Base-by-base conservation (phyloP, 495 filamentous ascomycete species). In the Neurospora sp. region DNA sequence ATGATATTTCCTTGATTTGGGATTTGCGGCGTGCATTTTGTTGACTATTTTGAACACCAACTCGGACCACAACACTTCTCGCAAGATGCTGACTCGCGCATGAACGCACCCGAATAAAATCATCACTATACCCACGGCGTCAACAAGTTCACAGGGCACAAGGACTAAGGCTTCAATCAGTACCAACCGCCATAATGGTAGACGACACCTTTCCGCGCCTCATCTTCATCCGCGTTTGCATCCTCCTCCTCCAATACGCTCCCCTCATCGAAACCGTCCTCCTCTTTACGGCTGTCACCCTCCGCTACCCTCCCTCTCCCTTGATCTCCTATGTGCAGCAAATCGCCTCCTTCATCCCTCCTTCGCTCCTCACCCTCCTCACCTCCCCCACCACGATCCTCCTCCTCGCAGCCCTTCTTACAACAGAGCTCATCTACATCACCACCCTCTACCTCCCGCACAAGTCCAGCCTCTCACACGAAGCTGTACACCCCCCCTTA, bases 371-470 rank as follows among this genome's bases (percentile, higher is more conserved):
- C 39, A 3, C 14, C 37, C 35, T 12, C 27, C 10, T 14, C 71
- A 40, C 70, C 3, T 38, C 72, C 39, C 11, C 27, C 44, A 37
- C 39, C 18, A 16, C 65, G 12, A 68, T 69, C 73, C 18, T 71
- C 70, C 68, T 72, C 10, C 69, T 84, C 38, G 69, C 79, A 5
- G 74, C 73, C 35, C 88, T 83, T 73, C 72, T 81, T 37, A 27
- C 80, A 11, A 61, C 77, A 5, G 91, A 92, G 75, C 74, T 83
- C 5, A 75, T 84, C 40, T 91, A 89, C 78, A 87, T 82, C 59
- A 68, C 88, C 2, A 73, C 86, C 59, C 77, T 91, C 70, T 91
- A 87, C 76, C 75, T 87, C 11, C 89, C 88, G 9, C 85, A 85
- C 75, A 84, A 81, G 59, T 71, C 72, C 14, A 79, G 84, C 70